phyloP scores from a whole-genome alignment of 1,284 basidiomycete species.

The Erythrobasidium hasegawianum region DNA sequence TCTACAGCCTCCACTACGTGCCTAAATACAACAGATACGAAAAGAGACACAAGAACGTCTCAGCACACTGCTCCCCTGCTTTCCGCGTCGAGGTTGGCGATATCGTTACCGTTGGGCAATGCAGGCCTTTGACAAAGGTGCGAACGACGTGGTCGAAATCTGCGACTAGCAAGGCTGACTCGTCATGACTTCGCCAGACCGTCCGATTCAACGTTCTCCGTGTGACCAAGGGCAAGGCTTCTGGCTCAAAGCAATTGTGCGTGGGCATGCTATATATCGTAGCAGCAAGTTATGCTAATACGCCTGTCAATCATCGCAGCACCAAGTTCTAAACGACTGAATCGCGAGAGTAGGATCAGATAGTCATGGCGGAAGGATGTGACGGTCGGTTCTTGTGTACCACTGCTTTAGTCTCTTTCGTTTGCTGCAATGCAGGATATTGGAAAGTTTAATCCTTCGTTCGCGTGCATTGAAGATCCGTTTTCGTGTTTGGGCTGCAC shows the following conservation, averaged over 20 bases:
- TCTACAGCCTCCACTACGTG: constrained; percentile 69
- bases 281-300: neutral
- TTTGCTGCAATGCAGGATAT: neutral
- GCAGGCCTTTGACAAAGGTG: constrained; percentile 91
- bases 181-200: constrained; percentile 12
- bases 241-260: constrained; percentile 34
- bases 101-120: constrained; percentile 95
- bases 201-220: constrained; percentile 40
- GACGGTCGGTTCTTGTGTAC: neutral
- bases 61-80: constrained; percentile 93
- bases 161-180: constrained; percentile 1
- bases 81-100: constrained; percentile 76
- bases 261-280: neutral
- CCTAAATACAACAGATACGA: constrained; percentile 80
- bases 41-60: constrained; percentile 86
- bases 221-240: constrained; percentile 36
- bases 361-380: neutral
- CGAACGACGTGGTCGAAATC: neutral
- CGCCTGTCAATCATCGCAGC: constrained; percentile 7
- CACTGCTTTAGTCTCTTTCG: neutral
- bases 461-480: no score
- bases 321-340: constrained; percentile 22
- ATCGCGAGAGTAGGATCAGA: neutral
- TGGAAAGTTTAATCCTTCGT: neutral
- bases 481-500: no score